phyloP scores from a whole-genome alignment of 1,284 basidiomycete species.

The Ustilago vetiveriae region DNA sequence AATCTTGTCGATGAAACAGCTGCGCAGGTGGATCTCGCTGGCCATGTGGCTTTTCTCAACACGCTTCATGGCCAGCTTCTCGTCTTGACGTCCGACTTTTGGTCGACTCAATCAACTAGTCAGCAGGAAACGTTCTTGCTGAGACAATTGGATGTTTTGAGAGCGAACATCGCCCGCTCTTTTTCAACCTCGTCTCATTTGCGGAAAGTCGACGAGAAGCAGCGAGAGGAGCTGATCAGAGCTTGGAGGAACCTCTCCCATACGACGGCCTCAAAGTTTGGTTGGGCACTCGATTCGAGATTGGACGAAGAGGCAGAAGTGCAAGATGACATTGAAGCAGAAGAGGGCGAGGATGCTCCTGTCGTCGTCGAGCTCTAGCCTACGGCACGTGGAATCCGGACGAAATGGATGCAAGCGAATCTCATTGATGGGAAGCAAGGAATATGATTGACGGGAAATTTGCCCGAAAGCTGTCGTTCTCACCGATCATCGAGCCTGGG shows the following conservation, averaged over 20 bases:
- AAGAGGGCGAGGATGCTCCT: constrained; percentile 45
- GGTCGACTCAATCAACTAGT: constrained; percentile 14
- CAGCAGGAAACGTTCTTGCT: constrained; percentile 15
- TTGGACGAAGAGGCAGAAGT: constrained; percentile 47
- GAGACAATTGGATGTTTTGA: constrained; percentile 19
- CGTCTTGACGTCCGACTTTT: constrained; percentile 22
- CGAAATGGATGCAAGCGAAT: no score
- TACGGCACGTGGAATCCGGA: no score
- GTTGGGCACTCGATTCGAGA: constrained; percentile 29
- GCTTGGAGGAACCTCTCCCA: constrained; percentile 38
- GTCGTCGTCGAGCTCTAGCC: constrained; percentile 40
- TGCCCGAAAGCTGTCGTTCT: no score
- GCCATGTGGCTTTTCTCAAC: constrained; percentile 28
- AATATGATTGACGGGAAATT: no score
- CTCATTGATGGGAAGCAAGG: no score
- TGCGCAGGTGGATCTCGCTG: not conserved
- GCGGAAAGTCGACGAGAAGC: not conserved
- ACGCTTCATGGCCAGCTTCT: constrained; percentile 13
- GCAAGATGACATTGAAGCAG: constrained; percentile 32
- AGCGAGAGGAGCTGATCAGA: constrained; percentile 8
- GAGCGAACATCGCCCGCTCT: constrained; percentile 30
- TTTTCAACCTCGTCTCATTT: constrained; percentile 1
- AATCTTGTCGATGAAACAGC: not conserved
- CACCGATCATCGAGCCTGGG: no score
- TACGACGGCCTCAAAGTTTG: constrained; percentile 7